phyloP scores from a whole-genome alignment of 1,139 yeast species.

The Taphrina wiesneri region DNA sequence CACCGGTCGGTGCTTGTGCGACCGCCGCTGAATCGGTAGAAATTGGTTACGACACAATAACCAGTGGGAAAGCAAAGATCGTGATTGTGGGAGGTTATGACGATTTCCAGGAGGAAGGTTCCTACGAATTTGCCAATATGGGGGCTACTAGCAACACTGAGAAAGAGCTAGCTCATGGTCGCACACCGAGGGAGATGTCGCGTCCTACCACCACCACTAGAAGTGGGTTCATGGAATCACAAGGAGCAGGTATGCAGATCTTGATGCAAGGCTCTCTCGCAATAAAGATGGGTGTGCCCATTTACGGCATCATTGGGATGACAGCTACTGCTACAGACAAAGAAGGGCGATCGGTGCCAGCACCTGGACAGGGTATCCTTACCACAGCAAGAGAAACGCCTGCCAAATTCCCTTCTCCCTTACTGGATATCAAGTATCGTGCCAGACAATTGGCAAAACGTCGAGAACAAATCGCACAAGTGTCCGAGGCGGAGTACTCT shows the following conservation, averaged over 20 bases:
- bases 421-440: slow-evolving; percentile 90
- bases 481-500: slow-evolving; percentile 81
- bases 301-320: slow-evolving; percentile 90
- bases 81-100: slow-evolving; percentile 98
- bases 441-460: slow-evolving; percentile 84
- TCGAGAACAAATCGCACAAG: slow-evolving; percentile 70
- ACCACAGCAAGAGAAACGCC: slow-evolving; percentile 94
- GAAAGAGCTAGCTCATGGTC: slow-evolving; percentile 88
- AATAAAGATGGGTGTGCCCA: slow-evolving; percentile 97
- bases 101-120: slow-evolving; percentile 99
- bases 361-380: slow-evolving; percentile 99
- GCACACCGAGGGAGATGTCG: slow-evolving; percentile 98
- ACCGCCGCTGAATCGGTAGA: slow-evolving; percentile 98
- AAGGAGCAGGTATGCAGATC: slow-evolving; percentile 98
- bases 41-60: slow-evolving; percentile 88
- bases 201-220: slow-evolving; percentile 96
- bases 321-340: slow-evolving; percentile 97
- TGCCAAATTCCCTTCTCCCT: slow-evolving; percentile 75
- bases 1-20: slow-evolving; percentile 99
- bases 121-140: slow-evolving; percentile 97
- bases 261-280: slow-evolving; percentile 95
- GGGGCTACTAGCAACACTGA: slow-evolving; percentile 91
- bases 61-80: slow-evolving; percentile 90
- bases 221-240: slow-evolving; percentile 98
- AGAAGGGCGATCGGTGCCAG: slow-evolving; percentile 98